These are phyloP conservation scores for Alternaria consortialis DNA, from an alignment of 2,329 filamentous ascomycete species.

Conservation along the genomic window DNA sequence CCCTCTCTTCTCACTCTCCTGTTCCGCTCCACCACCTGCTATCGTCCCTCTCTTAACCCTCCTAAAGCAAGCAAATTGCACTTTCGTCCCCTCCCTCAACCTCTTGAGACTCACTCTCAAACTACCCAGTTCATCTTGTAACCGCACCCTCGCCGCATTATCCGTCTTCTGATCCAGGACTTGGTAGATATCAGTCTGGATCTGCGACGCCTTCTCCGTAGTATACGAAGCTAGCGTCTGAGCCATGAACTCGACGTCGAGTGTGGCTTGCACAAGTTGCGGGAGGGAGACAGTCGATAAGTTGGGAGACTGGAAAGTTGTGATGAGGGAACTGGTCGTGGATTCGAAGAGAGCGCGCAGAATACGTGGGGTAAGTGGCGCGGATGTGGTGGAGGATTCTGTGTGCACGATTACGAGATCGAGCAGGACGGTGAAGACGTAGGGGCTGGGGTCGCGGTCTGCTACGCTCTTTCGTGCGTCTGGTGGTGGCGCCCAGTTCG, in stretches of 20 bases:
- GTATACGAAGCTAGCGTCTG: constrained; percentile 93
- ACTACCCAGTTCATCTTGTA: constrained; percentile 88
- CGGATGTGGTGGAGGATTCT: constrained; percentile 67
- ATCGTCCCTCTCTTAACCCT: constrained; percentile 33
- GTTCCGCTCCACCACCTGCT: constrained; percentile 6
- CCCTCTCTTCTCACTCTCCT: constrained; percentile 16
- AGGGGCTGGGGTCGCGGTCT: constrained; percentile 81
- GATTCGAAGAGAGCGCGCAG: constrained; percentile 88
- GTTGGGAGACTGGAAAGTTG: constrained; percentile 69
- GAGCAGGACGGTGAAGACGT: constrained; percentile 88
- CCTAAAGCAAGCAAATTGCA: constrained; percentile 50
- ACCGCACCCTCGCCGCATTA: constrained; percentile 77
- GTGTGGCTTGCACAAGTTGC: constrained; percentile 92
- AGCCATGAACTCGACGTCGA: constrained; percentile 96
- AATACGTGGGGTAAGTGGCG: constrained; percentile 79
- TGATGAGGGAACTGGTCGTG: constrained; percentile 79
- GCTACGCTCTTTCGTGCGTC: constrained; percentile 38
- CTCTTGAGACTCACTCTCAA: constrained; percentile 87
- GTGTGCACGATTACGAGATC: constrained; percentile 90
- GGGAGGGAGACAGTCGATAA: constrained; percentile 75
- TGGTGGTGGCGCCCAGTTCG: constrained; percentile 73
- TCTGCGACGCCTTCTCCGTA: constrained; percentile 79
- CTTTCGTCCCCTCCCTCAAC: constrained; percentile 49
- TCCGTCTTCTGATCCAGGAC: constrained; percentile 90
- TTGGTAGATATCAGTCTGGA: constrained; percentile 90